A percentile compares a stretch with the other conserved stretches of the same genome.
phyloP scores from a whole-genome alignment of 176 grass and related monocot genomes.

The Oryza meyeriana region DNA sequence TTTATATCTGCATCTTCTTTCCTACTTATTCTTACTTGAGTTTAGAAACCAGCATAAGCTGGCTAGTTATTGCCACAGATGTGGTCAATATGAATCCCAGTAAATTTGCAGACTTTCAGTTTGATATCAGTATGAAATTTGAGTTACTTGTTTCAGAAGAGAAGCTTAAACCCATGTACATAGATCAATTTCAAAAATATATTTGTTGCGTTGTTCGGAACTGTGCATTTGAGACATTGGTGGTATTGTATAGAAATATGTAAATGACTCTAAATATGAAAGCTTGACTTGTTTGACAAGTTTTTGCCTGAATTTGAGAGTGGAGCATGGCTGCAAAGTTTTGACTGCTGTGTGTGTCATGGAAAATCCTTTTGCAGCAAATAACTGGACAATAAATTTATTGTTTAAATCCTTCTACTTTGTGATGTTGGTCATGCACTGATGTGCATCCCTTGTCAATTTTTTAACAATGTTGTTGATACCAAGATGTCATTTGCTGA shows the following conservation, averaged over 20 bases:
- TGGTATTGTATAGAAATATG: conserved; percentile 7
- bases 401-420: not conserved
- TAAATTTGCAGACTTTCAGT: conserved; percentile 20
- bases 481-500: not conserved
- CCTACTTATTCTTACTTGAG: conserved; percentile 6
- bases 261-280: not conserved
- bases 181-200: not conserved
- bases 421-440: not conserved
- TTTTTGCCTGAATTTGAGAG: not conserved
- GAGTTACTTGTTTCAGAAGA: not conserved
- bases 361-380: not conserved
- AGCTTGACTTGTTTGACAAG: not conserved
- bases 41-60: conserved; percentile 25
- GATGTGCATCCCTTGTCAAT: not conserved
- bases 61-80: not conserved
- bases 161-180: not conserved
- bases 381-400: not conserved
- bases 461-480: not conserved
- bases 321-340: conserved; percentile 16
- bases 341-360: too few species aligned
- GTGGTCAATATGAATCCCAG: conserved; percentile 9
- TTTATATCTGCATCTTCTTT: conserved; percentile 14
- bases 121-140: conserved; percentile 20
- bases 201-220: not conserved
- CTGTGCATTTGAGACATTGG: conserved; percentile 18